Evolutionary conservation across 352 stramenopile genomes (phyloP).

Genomic region (Phytophthora podocarpi): DNA sequence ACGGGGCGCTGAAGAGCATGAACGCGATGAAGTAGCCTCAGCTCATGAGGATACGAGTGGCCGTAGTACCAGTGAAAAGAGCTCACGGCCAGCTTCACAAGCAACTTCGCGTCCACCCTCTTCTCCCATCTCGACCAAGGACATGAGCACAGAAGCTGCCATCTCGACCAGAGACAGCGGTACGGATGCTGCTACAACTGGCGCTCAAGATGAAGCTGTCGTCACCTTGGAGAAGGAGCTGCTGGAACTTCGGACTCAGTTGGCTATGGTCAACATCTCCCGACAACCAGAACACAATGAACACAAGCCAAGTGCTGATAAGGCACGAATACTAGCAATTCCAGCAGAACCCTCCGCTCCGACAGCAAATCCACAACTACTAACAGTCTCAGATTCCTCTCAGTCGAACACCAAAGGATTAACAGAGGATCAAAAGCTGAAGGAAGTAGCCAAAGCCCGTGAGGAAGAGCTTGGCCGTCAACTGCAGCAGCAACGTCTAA

Average conservation of each 20-base stretch:
- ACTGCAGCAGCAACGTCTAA: constrained; percentile 26
- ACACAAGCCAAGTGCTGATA: background rate
- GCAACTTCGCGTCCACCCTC: constrained; percentile 6
- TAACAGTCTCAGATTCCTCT: background rate
- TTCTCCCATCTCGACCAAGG: no score
- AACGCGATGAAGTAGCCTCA: background rate
- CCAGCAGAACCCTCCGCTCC: no score
- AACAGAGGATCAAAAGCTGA: background rate
- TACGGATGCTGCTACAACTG: constrained; percentile 8
- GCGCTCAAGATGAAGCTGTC: constrained; percentile 12
- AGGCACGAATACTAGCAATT: background rate
- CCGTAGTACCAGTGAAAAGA: constrained; percentile 2
- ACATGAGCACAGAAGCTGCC: no score
- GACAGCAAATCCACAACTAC: background rate
- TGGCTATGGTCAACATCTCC: constrained; percentile 9
- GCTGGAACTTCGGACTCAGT: constrained; percentile 31
- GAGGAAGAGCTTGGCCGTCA: constrained; percentile 7
- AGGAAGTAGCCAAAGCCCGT: constrained; percentile 8
- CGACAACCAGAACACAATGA: background rate
- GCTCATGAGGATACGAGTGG: background rate
- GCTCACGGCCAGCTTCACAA: constrained; percentile 10
- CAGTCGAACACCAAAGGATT: background rate
- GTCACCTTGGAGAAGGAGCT: constrained; percentile 37
- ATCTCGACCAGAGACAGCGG: constrained; percentile 23
- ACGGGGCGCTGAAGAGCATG: constrained; percentile 2